Evolutionary conservation across 2,329 filamentous ascomycete genomes (phyloP).

Genomic region (Monilinia fructicola): DNA sequence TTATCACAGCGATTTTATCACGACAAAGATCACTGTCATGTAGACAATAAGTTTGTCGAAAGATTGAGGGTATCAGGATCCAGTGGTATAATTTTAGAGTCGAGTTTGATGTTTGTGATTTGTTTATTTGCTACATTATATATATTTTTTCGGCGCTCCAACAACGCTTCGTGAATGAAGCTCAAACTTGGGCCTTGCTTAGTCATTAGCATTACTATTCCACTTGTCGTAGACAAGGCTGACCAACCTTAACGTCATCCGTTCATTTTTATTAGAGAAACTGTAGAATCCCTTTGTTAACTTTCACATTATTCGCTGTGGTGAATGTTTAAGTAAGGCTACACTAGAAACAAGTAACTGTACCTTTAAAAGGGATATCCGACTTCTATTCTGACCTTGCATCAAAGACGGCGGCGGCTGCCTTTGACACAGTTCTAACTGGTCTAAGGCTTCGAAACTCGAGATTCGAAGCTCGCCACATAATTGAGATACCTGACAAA

Average conservation of each 20-base stretch:
- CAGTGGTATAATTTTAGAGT: background rate
- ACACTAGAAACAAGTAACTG: background rate
- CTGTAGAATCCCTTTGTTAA: background rate
- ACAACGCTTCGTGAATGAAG: conserved; percentile 1
- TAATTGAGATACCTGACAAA: background rate
- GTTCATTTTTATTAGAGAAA: background rate
- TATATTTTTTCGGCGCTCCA: conserved; percentile 5
- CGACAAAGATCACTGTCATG: background rate
- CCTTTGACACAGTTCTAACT: background rate
- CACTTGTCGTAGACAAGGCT: too few relatives aligned
- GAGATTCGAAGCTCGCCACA: background rate
- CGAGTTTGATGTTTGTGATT: background rate
- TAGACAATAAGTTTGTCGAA: background rate
- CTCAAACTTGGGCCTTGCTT: conserved; percentile 10
- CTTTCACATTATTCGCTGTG: background rate
- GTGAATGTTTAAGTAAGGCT: background rate
- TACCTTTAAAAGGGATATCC: background rate
- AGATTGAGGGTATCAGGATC: background rate
- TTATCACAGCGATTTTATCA: background rate
- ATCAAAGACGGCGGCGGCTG: background rate
- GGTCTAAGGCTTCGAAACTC: background rate
- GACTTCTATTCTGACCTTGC: background rate
- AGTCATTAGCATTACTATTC: background rate
- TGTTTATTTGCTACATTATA: background rate
- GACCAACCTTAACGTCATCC: background rate